These are phyloP conservation scores for Lyophyllum decastes DNA, from an alignment of 768 basidiomycete species.

Conservation along the genomic window DNA sequence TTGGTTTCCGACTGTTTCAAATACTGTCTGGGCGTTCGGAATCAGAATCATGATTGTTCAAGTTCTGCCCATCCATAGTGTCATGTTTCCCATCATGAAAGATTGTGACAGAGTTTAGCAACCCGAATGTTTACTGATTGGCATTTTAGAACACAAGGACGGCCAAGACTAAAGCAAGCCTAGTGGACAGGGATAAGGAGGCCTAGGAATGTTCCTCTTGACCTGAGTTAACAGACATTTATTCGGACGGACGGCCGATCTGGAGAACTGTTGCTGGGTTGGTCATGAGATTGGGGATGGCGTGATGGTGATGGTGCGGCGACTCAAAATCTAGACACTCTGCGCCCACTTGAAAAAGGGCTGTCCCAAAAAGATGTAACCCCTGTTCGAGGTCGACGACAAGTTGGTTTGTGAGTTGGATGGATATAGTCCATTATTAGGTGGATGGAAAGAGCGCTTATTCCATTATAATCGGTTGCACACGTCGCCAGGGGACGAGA, in stretches of 20 bases:
- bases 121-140: neutral
- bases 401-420: neutral
- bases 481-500: constrained; percentile 13
- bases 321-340: neutral
- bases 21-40: too few relatives aligned
- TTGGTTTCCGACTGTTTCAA: too few relatives aligned
- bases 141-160: neutral
- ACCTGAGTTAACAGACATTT: neutral
- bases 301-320: neutral
- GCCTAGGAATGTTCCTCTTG: too few relatives aligned
- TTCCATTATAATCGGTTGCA: neutral
- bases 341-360: neutral
- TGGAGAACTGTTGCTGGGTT: neutral
- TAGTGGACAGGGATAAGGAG: neutral
- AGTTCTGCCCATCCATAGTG: too few relatives aligned
- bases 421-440: neutral
- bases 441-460: neutral
- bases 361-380: neutral
- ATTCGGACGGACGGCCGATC: neutral
- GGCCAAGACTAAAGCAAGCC: neutral
- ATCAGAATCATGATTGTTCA: too few relatives aligned
- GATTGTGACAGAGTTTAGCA: neutral
- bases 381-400: neutral
- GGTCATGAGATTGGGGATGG: neutral
- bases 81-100: neutral